phyloP scores from a whole-genome alignment of 2,329 filamentous ascomycete genomes.

The Fusarium ambrosium region DNA sequence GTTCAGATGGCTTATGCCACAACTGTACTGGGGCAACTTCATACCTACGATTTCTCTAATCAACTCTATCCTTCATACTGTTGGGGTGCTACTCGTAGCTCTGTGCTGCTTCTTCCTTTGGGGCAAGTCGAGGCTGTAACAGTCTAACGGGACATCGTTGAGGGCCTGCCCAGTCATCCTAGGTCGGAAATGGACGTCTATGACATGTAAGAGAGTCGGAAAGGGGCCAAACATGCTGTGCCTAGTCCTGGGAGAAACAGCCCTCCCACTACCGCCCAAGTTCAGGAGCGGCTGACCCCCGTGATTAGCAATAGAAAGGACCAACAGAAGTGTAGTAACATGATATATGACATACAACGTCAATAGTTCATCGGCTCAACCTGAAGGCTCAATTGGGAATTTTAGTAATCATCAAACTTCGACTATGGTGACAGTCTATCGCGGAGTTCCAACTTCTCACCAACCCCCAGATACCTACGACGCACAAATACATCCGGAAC shows the following conservation, averaged over 20 bases:
- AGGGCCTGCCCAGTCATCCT: too few relatives aligned
- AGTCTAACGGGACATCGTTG: too few relatives aligned
- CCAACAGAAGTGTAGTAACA: conserved; percentile 52
- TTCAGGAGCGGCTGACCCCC: conserved; percentile 57
- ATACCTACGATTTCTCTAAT: neutral
- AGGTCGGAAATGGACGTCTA: too few relatives aligned
- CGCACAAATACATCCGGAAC: conserved; percentile 41
- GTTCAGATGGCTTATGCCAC: conserved; percentile 50
- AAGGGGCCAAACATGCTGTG: conserved; percentile 32
- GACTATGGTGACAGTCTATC: conserved; percentile 30
- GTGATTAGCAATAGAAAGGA: conserved; percentile 59
- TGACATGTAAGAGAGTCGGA: too few relatives aligned
- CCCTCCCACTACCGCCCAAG: conserved; percentile 19
- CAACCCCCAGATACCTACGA: too few relatives aligned
- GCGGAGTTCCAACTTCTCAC: conserved; percentile 11
- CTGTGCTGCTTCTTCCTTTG: neutral
- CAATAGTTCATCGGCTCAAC: conserved; percentile 53
- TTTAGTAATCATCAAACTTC: neutral
- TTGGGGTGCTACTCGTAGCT: neutral
- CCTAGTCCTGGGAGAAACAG: conserved; percentile 47
- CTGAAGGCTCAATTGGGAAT: conserved; percentile 34
- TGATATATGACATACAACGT: conserved; percentile 57
- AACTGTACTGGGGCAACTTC: neutral
- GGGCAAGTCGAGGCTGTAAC: too few relatives aligned
- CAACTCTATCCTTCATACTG: too few relatives aligned